These are phyloP conservation scores for Aspergillus biplanus DNA, from an alignment of 495 filamentous ascomycete species.

Conservation along the genomic window DNA sequence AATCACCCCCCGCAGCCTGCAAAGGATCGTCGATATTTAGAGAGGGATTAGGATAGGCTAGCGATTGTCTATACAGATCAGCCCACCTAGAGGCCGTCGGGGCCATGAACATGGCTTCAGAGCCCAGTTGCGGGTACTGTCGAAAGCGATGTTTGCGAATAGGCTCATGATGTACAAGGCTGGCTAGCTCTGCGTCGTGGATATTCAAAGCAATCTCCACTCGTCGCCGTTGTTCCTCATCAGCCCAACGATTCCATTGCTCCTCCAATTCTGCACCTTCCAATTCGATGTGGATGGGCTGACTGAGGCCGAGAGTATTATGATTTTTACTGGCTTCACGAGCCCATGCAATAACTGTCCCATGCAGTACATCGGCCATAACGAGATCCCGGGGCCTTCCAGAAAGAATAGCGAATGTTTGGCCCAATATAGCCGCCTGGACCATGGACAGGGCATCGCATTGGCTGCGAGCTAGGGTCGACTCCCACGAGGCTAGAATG, in stretches of 20 bases:
- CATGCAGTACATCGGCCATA: constrained; percentile 40
- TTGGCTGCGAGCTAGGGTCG: constrained; percentile 25
- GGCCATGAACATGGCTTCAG: constrained; percentile 36
- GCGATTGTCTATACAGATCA: constrained; percentile 19
- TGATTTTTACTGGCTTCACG: constrained; percentile 29
- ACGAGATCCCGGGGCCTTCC: constrained; percentile 33
- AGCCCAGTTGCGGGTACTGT: constrained; percentile 24
- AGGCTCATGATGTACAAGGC: constrained; percentile 38
- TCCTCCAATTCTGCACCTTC: constrained; percentile 21
- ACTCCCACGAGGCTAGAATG: constrained; percentile 39
- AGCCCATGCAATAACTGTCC: constrained; percentile 43
- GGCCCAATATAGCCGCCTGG: constrained; percentile 42
- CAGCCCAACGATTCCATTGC: constrained; percentile 29
- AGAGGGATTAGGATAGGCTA: background rate
- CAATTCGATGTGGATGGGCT: background rate
- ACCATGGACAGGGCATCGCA: constrained; percentile 39
- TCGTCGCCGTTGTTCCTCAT: constrained; percentile 22
- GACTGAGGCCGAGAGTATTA: constrained; percentile 12
- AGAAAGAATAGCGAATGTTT: constrained; percentile 44
- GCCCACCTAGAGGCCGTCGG: constrained; percentile 37
- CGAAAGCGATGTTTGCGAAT: constrained; percentile 32
- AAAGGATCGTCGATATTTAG: constrained; percentile 14
- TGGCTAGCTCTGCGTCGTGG: constrained; percentile 42
- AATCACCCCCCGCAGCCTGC: constrained; percentile 13
- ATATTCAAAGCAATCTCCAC: constrained; percentile 34